Evolutionary conservation across 495 filamentous ascomycete genomes (phyloP), one percentile per base, ranked within the genome.

Genomic region (Daldinia decipiens): DNA sequence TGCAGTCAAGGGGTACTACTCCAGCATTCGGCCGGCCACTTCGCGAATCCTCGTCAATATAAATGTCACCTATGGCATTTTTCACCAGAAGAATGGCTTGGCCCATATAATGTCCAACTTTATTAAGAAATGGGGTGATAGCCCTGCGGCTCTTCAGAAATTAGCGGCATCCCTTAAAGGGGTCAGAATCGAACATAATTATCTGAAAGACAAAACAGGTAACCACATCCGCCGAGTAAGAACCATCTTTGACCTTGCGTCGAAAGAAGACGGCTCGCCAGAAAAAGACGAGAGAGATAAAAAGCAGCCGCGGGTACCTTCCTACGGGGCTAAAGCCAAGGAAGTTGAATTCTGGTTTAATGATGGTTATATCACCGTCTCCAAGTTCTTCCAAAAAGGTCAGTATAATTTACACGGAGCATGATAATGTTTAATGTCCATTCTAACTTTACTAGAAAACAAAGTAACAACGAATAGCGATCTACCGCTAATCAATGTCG

Each of bases 41-140:
- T 79, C 81, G 8, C 81, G 87, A 15, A 61, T 87, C 5, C 73
- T 88, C 4, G 75, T 87, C 11, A 89, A 89, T 47, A 82, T 89
- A 8, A 78, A 81, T 40, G 69, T 77, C 11, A 77, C 61, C 32
- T 68, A 76, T 27, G 76, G 59, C 11, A 68, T 68, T 5, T 81
- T 80, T 43, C 63, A 77, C 6, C 2, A 73, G 15, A 62, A 74
- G 45, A 21, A 51, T 5, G 34, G 27, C 5, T 68, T 78, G 9
- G 31, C 58, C 29, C 3, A n/a, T 4, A 17, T 59, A 31, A 58
- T 66, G 15, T 39, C 27, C 8, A 3, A 17, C 11, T 17, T 32
- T 5, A 53, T 39, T 45, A 3, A 9, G 0, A 45, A 45, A 19
- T 45, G 5, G 43, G 12, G 13, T 1, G 0, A 34, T 5, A 7